A percentile compares a stretch with the other conserved stretches of the same genome.
Evolutionary conservation across 768 basidiomycete genomes (phyloP).

Genomic region (Hebeloma cylindrosporum): DNA sequence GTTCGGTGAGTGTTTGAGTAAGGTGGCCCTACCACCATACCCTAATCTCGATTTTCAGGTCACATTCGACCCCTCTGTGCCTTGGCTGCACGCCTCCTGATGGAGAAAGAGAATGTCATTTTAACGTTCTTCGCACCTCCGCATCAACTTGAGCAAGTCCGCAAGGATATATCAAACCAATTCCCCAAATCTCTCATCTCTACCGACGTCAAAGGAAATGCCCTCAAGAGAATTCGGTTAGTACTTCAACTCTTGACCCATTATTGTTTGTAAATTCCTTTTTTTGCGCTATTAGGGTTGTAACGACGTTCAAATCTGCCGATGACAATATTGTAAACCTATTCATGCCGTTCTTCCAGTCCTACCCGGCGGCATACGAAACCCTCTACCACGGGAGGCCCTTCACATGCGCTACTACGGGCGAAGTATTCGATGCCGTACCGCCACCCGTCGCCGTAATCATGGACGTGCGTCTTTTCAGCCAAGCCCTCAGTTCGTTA

Average conservation of each 20-base stretch:
- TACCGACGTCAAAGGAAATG: not conserved
- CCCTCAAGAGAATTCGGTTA: not conserved
- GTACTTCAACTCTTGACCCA: not conserved
- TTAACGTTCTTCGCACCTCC: constrained; percentile 8
- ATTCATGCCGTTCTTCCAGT: not conserved
- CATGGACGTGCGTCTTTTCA: constrained; percentile 12
- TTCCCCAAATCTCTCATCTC: not conserved
- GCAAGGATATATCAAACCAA: constrained; percentile 7
- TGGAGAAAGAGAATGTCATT: constrained; percentile 8
- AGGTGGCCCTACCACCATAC: no score
- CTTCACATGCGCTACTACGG: constrained; percentile 11
- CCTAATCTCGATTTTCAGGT: constrained; percentile 3
- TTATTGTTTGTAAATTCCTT: not conserved
- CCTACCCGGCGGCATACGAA: constrained; percentile 7
- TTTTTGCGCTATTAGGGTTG: not conserved
- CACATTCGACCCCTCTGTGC: constrained; percentile 12
- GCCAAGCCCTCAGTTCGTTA: no score
- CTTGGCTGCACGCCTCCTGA: constrained; percentile 8
- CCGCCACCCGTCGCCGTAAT: constrained; percentile 11
- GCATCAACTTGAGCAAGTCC: constrained; percentile 5
- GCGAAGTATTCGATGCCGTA: constrained; percentile 6
- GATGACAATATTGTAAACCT: not conserved
- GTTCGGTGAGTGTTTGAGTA: no score
- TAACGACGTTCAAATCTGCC: not conserved
- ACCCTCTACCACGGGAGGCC: constrained; percentile 6